Conservation (phyloP, 1,284 basidiomycete species). For the Ceratobasidium sp. region DNA sequence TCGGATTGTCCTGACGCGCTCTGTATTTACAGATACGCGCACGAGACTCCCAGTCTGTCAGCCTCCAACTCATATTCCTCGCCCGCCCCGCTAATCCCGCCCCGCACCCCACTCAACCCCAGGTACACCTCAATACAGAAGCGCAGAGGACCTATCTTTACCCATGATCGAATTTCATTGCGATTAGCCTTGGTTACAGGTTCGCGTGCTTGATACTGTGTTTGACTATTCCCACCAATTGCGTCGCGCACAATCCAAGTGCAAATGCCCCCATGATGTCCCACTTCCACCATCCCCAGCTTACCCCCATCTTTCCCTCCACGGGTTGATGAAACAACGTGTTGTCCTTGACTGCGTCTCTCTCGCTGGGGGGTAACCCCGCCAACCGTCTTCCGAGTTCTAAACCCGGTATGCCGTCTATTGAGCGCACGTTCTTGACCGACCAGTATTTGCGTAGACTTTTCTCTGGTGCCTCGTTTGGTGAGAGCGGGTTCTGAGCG, state of each 20-base stretch:
- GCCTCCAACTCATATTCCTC: constrained; percentile 6
- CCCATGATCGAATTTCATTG: constrained; percentile 9
- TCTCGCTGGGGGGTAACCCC: constrained; percentile 20
- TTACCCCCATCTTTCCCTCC: neutral
- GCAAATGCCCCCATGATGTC: constrained; percentile 26
- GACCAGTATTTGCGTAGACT: constrained; percentile 66
- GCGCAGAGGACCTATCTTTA: constrained; percentile 7
- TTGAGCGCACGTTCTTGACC: constrained; percentile 60
- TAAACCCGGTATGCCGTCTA: constrained; percentile 61
- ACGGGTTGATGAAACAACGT: constrained; percentile 31
- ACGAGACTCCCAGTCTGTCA: neutral
- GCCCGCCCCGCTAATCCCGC: constrained; percentile 38
- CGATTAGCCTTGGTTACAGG: neutral
- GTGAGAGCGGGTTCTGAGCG: constrained; percentile 19
- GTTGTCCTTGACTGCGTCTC: constrained; percentile 26
- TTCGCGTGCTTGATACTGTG: neutral
- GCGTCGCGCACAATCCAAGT: constrained; percentile 24
- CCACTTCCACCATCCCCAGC: neutral
- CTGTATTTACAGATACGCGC: neutral
- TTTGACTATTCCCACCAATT: constrained; percentile 8
- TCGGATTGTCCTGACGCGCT: constrained; percentile 10
- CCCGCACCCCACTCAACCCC: neutral
- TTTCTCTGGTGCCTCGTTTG: constrained; percentile 10
- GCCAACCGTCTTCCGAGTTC: constrained; percentile 25
- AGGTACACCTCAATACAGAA: neutral